Conservation (phyloP, 768 basidiomycete genomes). For the Tephrocybe sp. region DNA sequence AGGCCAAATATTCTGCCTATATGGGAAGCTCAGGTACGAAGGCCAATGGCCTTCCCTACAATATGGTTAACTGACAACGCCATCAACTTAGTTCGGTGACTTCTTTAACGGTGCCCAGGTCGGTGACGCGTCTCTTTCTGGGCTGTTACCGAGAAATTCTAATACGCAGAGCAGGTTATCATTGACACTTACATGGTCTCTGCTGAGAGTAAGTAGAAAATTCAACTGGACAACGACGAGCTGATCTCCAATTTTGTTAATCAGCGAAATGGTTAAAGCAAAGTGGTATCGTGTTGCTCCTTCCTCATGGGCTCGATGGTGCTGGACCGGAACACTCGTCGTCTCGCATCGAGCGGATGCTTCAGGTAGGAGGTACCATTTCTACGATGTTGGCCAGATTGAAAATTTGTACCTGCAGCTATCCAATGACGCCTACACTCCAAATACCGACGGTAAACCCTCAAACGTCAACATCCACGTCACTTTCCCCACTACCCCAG, state of each 20-base stretch:
- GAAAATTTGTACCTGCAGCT: constrained; percentile 47
- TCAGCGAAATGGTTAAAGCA: constrained; percentile 95
- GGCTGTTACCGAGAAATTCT: background rate
- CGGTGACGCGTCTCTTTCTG: constrained; percentile 2
- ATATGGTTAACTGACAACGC: background rate
- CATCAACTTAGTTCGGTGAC: constrained; percentile 70
- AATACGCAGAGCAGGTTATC: constrained; percentile 50
- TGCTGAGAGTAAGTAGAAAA: constrained; percentile 75
- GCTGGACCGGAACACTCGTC: constrained; percentile 95
- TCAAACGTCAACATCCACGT: constrained; percentile 82
- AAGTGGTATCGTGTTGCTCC: constrained; percentile 80
- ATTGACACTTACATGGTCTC: constrained; percentile 90
- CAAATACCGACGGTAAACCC: constrained; percentile 25
- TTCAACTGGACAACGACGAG: too few species aligned
- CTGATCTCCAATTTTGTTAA: too few species aligned
- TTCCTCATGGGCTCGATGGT: constrained; percentile 90
- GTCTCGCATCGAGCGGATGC: constrained; percentile 82
- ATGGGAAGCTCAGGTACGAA: constrained; percentile 87
- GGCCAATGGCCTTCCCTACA: background rate
- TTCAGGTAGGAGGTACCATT: constrained; percentile 56
- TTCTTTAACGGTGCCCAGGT: constrained; percentile 91
- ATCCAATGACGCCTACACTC: constrained; percentile 65
- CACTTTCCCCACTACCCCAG: constrained; percentile 83
- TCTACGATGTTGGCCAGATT: background rate
- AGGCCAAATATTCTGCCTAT: constrained; percentile 77